A percentile compares a stretch with the other conserved stretches of the same genome.
Evolutionary conservation across 1,284 basidiomycete species (phyloP).

Genomic region (Cutaneotrichosporon dermatis): DNA sequence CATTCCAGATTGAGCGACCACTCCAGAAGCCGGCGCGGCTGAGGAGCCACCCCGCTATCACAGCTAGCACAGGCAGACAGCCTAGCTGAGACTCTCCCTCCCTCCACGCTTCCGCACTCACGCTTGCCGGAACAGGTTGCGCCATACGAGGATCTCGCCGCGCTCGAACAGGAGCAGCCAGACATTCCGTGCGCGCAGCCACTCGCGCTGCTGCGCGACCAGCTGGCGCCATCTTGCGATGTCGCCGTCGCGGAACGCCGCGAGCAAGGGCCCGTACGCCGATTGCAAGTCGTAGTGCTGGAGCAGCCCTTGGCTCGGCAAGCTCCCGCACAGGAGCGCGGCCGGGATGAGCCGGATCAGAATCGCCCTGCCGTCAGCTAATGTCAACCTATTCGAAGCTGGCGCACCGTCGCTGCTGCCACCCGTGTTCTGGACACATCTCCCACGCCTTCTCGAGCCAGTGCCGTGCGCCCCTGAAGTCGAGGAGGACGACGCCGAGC

Average conservation of each 20-base stretch:
- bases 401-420: constrained; percentile 36
- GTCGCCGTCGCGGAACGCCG: constrained; percentile 45
- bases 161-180: constrained; percentile 49
- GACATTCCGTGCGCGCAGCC: constrained; percentile 43
- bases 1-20: not conserved
- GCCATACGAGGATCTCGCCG: constrained; percentile 50
- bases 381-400: not conserved
- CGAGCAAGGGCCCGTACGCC: constrained; percentile 41
- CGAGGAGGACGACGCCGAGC: constrained; percentile 36
- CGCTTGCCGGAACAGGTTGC: constrained; percentile 48
- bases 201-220: constrained; percentile 40
- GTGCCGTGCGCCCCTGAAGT: constrained; percentile 30
- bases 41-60: too few species aligned
- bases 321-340: constrained; percentile 44
- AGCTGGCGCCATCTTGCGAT: constrained; percentile 38
- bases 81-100: too few species aligned
- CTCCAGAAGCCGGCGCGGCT: not conserved
- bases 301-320: constrained; percentile 36
- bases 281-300: constrained; percentile 38
- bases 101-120: constrained; percentile 23
- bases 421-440: constrained; percentile 25
- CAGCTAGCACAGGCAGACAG: too few species aligned
- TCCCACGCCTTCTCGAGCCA: constrained; percentile 41
- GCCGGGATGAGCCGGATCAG: constrained; percentile 48
- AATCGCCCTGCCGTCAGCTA: constrained; percentile 39